These are phyloP conservation scores for Pouteria glomerata DNA, from an alignment of 148 eudicot genomes.

Conservation along the genomic window DNA sequence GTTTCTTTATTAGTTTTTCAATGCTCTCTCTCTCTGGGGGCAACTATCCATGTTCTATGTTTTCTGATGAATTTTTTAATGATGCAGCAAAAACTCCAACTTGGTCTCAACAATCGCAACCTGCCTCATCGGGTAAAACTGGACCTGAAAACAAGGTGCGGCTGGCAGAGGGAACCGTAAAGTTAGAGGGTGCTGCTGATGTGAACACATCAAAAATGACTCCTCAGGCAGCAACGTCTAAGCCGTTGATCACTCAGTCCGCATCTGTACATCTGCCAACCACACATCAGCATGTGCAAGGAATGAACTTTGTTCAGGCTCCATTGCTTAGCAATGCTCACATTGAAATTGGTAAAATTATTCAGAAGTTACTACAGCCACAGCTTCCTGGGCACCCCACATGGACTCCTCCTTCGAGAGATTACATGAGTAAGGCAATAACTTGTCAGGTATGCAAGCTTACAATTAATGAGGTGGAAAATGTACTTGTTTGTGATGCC, in stretches of 20 bases:
- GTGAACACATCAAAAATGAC: constrained; percentile 30
- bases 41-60: neutral
- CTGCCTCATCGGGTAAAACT: constrained; percentile 34
- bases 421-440: constrained; percentile 74
- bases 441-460: constrained; percentile 78
- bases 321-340: constrained; percentile 47
- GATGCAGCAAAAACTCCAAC: constrained; percentile 38
- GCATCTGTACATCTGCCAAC: constrained; percentile 29
- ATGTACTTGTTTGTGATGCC: constrained; percentile 81
- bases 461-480: constrained; percentile 57
- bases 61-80: constrained; percentile 5
- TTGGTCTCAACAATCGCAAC: constrained; percentile 49
- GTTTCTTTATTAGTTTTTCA: neutral
- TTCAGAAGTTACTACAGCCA: constrained; percentile 62
- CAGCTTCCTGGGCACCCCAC: constrained; percentile 38
- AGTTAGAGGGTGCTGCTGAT: constrained; percentile 36
- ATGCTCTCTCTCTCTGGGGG: neutral
- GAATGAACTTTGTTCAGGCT: constrained; percentile 37
- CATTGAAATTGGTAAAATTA: constrained; percentile 63
- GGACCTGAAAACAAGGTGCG: constrained; percentile 45
- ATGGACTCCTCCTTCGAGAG: constrained; percentile 89
- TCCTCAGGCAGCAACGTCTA: constrained; percentile 36
- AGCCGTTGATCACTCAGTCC: constrained; percentile 33
- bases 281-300: constrained; percentile 44
- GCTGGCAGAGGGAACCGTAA: constrained; percentile 27